These are phyloP conservation scores for Monosporascus ibericus DNA, from an alignment of 2,329 filamentous ascomycete genomes.

Conservation along the genomic window DNA sequence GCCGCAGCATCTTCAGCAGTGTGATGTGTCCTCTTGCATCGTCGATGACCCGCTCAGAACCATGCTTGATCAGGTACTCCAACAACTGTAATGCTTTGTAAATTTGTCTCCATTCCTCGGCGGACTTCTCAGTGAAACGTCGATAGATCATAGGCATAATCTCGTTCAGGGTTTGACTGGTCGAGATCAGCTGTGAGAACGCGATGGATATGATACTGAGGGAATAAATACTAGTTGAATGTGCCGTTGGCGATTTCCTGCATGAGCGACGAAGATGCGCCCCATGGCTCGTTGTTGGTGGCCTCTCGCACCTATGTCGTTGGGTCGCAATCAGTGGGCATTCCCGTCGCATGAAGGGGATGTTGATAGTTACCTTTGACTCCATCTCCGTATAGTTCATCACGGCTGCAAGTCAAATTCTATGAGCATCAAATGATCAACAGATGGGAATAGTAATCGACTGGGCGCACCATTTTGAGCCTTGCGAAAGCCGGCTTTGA, in stretches of 20 bases:
- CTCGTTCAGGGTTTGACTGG: constrained; percentile 90
- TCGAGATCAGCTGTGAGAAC: constrained; percentile 3
- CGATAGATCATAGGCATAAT: constrained; percentile 99
- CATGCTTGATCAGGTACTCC: constrained; percentile 96
- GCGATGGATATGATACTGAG: not conserved
- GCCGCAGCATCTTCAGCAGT: constrained; percentile 93
- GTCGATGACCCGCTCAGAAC: constrained; percentile 94
- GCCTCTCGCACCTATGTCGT: constrained; percentile 77
- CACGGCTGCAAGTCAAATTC: constrained; percentile 56
- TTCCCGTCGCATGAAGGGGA: constrained; percentile 1
- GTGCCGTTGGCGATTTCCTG: constrained; percentile 98
- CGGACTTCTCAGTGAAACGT: constrained; percentile 95
- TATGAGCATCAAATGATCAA: constrained; percentile 19
- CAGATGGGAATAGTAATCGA: not conserved
- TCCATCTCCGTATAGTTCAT: constrained; percentile 99
- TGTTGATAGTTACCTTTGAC: constrained; percentile 43
- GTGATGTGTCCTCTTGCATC: constrained; percentile 93
- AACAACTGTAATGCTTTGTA: constrained; percentile 97
- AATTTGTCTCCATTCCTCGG: constrained; percentile 98
- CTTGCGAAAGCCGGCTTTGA: constrained; percentile 92
- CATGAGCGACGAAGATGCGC: constrained; percentile 76
- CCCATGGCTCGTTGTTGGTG: constrained; percentile 99
- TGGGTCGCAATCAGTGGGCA: constrained; percentile 3
- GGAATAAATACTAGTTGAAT: constrained; percentile 80
- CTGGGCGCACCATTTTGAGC: constrained; percentile 80